Evolutionary conservation across 2,329 filamentous ascomycete genomes (phyloP).

Genomic region (Blumeria hordei): DNA sequence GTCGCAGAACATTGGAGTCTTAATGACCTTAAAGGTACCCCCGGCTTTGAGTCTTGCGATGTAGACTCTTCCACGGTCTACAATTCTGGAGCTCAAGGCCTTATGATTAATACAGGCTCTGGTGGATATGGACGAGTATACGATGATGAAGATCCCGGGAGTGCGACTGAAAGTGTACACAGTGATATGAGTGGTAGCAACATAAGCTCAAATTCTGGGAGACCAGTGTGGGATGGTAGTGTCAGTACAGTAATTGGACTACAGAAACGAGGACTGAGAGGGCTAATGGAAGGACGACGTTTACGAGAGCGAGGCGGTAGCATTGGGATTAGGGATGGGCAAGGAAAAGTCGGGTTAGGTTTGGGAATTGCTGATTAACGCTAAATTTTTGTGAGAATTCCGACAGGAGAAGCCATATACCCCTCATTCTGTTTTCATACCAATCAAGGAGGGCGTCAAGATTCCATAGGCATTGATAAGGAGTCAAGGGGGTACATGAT

Average conservation of each 20-base stretch:
- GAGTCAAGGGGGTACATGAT: too few relatives aligned
- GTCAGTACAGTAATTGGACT: constrained; percentile 78
- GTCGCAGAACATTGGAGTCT: constrained; percentile 25
- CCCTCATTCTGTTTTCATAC: too few relatives aligned
- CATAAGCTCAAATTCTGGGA: constrained; percentile 6
- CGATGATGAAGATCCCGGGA: constrained; percentile 16
- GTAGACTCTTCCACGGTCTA: not conserved
- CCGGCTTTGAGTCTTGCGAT: constrained; percentile 3
- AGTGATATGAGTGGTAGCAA: constrained; percentile 12
- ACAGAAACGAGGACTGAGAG: constrained; percentile 77
- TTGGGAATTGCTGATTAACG: constrained; percentile 2
- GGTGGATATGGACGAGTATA: constrained; percentile 12
- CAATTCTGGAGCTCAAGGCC: not conserved
- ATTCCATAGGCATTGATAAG: too few relatives aligned
- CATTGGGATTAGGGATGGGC: constrained; percentile 7
- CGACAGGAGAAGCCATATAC: too few relatives aligned
- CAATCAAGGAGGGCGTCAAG: too few relatives aligned
- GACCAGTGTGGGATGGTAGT: constrained; percentile 48
- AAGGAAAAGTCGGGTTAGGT: constrained; percentile 3
- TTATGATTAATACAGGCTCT: constrained; percentile 27
- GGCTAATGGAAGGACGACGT: constrained; percentile 80
- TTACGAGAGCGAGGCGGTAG: constrained; percentile 44
- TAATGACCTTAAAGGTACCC: constrained; percentile 17
- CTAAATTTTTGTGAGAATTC: too few relatives aligned
- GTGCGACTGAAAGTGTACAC: constrained; percentile 9